phyloP scores from a whole-genome alignment of 805 yeast species.

The Yarrowia sp. region DNA sequence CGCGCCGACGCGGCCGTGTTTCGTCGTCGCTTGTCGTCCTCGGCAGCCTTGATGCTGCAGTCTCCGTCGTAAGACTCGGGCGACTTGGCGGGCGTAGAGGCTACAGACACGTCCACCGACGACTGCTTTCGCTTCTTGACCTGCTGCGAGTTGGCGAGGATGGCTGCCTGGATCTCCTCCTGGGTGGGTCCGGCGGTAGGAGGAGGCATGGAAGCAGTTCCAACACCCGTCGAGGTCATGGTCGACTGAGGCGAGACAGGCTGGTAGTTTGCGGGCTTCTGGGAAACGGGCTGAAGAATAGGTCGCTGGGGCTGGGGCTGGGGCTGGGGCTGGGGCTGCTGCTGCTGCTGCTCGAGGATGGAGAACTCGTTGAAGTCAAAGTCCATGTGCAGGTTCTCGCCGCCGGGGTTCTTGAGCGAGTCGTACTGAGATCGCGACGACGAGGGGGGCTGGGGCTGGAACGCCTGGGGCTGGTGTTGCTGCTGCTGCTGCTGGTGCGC shows the following conservation, averaged over 20 bases:
- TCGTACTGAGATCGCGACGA: constrained; percentile 19
- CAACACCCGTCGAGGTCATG: constrained; percentile 18
- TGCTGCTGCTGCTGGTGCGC: constrained; percentile 27
- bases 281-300: neutral
- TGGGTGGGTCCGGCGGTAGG: constrained; percentile 27
- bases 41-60: constrained; percentile 39
- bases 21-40: constrained; percentile 73
- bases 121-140: constrained; percentile 21
- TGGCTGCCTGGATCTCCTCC: constrained; percentile 26
- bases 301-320: constrained; percentile 1
- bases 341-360: constrained; percentile 19
- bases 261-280: constrained; percentile 15
- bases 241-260: constrained; percentile 27
- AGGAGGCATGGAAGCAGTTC: constrained; percentile 18
- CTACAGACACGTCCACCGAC: constrained; percentile 13
- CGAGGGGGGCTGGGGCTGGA: constrained; percentile 18
- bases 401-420: constrained; percentile 18
- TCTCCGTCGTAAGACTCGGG: constrained; percentile 31
- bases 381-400: constrained; percentile 20
- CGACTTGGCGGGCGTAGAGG: constrained; percentile 10
- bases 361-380: constrained; percentile 26
- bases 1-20: constrained; percentile 95
- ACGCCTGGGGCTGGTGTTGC: constrained; percentile 23
- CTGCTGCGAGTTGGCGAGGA: constrained; percentile 25
- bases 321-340: neutral